Evolutionary conservation across 768 basidiomycete genomes (phyloP), one percentile per base, ranked within the genome.

Genomic region (Suillus subaureus): DNA sequence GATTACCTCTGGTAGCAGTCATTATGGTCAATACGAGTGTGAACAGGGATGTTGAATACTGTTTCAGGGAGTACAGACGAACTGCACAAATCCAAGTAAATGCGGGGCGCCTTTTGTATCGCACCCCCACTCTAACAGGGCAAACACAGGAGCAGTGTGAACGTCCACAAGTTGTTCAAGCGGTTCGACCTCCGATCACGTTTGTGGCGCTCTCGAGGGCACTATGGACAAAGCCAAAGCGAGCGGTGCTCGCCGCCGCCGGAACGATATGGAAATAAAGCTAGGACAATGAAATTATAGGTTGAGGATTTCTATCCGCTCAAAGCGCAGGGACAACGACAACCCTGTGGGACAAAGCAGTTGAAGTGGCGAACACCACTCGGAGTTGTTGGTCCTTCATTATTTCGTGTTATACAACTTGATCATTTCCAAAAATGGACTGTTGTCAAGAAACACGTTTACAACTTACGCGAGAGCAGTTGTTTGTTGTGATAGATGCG

Each of bases 201-300:
- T 33, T 66, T 62, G 63, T 60, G 37, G 23, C 55, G 58, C 56
- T 43, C 58, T 33, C 54, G 55, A 77, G 67, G 71, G 15, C 55
- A 61, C 57, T 37, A 40, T 35, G 56, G 49, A 74, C 69, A 75
- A 75, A 77, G 70, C 60, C 68, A 77, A 74, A 77, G 71, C 60
- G 39, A 31, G 63, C 52, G 52, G 58, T 33, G 47, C 39, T 42
- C 61, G 67, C 61, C 62, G 64, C 61, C 62, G 40, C 70, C 60
- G 67, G 66, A 62, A 33, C 69, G 66, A 66, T 72, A 60, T 62
- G 68, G 66, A 23, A 13, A 54, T 23, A 43, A 31, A 66, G 39
- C 21, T 33, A 8, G 52, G 47, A 67, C 49, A 66, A 66, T 61
- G 37, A 37, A 18, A 61, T 49, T 64, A 64, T 66, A 65, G 63